phyloP scores from a whole-genome alignment of 139 green algal genomes.

The Penium margaritaceum region DNA sequence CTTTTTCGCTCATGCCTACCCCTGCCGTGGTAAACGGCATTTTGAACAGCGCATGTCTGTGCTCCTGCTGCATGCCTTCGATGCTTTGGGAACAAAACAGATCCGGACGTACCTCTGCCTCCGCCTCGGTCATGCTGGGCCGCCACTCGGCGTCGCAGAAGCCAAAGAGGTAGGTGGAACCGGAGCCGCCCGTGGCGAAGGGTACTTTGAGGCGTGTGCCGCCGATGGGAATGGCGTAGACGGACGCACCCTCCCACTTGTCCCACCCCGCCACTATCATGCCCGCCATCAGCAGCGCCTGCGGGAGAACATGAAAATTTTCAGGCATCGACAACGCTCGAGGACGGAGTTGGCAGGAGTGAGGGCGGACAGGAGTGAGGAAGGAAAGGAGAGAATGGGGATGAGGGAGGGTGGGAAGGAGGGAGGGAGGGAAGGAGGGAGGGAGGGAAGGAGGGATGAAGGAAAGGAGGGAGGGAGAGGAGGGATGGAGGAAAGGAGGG shows the following conservation, averaged over 20 bases:
- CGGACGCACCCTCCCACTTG: conserved; percentile 57
- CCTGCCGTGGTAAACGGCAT: neutral
- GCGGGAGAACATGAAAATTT: too few relatives aligned
- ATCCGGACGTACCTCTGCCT: conserved; percentile 43
- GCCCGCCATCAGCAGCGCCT: conserved; percentile 76
- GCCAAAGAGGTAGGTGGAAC: conserved; percentile 45
- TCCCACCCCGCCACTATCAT: conserved; percentile 94
- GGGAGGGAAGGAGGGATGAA: too few relatives aligned
- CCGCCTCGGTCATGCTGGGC: conserved; percentile 40
- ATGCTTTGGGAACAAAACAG: too few relatives aligned
- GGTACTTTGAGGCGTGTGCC: conserved; percentile 48
- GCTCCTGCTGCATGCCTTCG: neutral
- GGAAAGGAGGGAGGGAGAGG: too few relatives aligned
- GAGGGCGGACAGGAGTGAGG: too few relatives aligned
- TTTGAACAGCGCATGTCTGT: neutral
- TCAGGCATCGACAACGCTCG: too few relatives aligned
- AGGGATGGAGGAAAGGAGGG: too few relatives aligned
- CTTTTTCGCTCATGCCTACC: neutral
- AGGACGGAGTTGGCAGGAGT: too few relatives aligned
- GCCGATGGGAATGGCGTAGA: conserved; percentile 50
- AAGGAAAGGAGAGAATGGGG: too few relatives aligned
- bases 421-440: too few relatives aligned
- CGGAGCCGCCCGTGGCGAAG: conserved; percentile 48
- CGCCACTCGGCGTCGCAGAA: conserved; percentile 39
- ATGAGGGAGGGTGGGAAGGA: too few relatives aligned